A percentile compares a stretch with the other conserved stretches of the same genome.
Evolutionary conservation across 305 asterid genomes (phyloP).

Genomic region (Salvia sclarea): DNA sequence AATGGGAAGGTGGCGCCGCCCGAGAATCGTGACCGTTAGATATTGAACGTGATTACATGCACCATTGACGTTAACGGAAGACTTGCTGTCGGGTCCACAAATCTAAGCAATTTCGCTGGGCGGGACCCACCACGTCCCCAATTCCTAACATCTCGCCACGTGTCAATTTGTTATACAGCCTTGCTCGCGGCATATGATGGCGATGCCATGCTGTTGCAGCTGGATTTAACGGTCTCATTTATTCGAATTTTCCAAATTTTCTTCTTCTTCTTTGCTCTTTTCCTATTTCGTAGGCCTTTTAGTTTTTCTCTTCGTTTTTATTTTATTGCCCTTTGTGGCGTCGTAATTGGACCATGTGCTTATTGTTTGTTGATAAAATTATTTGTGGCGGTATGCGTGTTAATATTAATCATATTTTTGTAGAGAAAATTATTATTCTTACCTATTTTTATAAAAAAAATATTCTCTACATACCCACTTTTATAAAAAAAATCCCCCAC

Average conservation of each 20-base stretch:
- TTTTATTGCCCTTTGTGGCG: too few relatives aligned
- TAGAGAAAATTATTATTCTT: too few relatives aligned
- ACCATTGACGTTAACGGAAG: conserved; percentile 9
- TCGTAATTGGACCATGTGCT: too few relatives aligned
- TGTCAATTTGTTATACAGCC: not conserved
- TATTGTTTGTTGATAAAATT: too few relatives aligned
- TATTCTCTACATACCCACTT: too few relatives aligned
- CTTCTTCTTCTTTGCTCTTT: too few relatives aligned
- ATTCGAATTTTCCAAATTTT: not conserved
- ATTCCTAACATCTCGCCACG: not conserved
- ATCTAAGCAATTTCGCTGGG: not conserved
- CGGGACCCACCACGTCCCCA: not conserved
- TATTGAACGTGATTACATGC: not conserved
- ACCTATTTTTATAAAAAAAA: too few relatives aligned
- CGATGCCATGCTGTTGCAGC: not conserved
- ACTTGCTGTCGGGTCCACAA: not conserved
- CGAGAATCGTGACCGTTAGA: not conserved
- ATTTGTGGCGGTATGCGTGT: too few relatives aligned
- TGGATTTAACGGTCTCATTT: conserved; percentile 14
- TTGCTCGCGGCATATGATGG: not conserved
- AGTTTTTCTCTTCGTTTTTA: too few relatives aligned
- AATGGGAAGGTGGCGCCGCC: not conserved
- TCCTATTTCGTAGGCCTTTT: too few relatives aligned
- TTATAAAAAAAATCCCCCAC: too few relatives aligned
- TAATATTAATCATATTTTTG: too few relatives aligned